Evolutionary conservation across 2,329 filamentous ascomycete species (phyloP).

Genomic region (Colletotrichum tabaci): DNA sequence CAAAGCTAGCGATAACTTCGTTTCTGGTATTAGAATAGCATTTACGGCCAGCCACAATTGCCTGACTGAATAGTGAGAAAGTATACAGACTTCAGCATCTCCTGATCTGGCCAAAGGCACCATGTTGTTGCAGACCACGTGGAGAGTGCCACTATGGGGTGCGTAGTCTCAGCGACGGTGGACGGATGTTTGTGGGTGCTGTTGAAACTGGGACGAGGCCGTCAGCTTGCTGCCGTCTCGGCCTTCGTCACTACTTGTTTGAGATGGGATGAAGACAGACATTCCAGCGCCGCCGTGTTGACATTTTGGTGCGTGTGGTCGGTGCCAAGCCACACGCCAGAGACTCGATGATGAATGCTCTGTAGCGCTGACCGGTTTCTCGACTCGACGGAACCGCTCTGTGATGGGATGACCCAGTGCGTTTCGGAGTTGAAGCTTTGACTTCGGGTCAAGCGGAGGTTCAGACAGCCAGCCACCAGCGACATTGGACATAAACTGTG

Average conservation of each 20-base stretch:
- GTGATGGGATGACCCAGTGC: not conserved
- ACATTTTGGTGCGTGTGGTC: constrained; percentile 3
- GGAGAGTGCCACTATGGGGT: constrained; percentile 16
- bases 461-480: constrained; percentile 8
- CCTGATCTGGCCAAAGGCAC: constrained; percentile 9
- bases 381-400: not conserved
- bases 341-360: not conserved
- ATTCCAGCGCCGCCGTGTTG: constrained; percentile 6
- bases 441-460: not conserved
- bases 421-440: not conserved
- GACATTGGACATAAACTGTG: constrained; percentile 17
- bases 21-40: constrained; percentile 13
- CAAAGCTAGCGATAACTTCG: constrained; percentile 1
- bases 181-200: not conserved
- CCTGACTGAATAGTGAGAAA: not conserved
- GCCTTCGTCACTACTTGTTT: not conserved
- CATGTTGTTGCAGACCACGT: constrained; percentile 25
- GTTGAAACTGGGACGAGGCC: constrained; percentile 10
- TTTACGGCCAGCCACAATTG: not conserved
- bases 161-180: not conserved
- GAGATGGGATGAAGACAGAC: constrained; percentile 3
- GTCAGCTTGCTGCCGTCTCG: constrained; percentile 3
- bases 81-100: not conserved
- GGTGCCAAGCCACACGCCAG: constrained; percentile 21
- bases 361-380: not conserved